phyloP scores from a whole-genome alignment of 2,329 filamentous ascomycete genomes.

The Calonectria multiphialidica region DNA sequence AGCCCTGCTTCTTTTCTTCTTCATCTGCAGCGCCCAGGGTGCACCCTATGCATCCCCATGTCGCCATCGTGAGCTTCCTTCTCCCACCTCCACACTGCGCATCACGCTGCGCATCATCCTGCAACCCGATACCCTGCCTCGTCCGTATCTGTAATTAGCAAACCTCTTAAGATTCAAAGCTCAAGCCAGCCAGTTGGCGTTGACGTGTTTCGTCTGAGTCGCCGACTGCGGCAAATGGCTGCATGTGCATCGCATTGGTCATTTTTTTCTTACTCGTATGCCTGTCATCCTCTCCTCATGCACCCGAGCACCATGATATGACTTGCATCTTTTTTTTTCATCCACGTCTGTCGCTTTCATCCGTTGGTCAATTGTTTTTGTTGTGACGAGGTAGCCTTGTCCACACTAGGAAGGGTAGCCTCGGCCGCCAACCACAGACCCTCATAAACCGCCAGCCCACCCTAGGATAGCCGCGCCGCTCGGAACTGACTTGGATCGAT shows the following conservation, averaged over 20 bases:
- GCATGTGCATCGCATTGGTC: slow-evolving; percentile 15
- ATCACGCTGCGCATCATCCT: not conserved
- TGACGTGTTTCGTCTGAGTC: slow-evolving; percentile 7
- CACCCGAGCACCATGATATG: slow-evolving; percentile 9
- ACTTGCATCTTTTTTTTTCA: slow-evolving; percentile 7
- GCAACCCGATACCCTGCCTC: not conserved
- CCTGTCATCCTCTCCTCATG: not conserved
- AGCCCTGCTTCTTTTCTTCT: not conserved
- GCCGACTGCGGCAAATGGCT: slow-evolving; percentile 8
- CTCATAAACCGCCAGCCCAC: slow-evolving; percentile 15
- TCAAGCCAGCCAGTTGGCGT: not conserved
- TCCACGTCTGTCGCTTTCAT: not conserved
- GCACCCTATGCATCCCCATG: not conserved
- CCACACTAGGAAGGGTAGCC: slow-evolving; percentile 7
- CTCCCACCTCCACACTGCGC: not conserved
- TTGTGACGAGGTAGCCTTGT: slow-evolving; percentile 17
- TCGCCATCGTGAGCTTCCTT: slow-evolving; percentile 3
- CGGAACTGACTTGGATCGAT: slow-evolving; percentile 10
- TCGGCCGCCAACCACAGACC: slow-evolving; percentile 14
- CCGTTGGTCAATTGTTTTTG: slow-evolving; percentile 10
- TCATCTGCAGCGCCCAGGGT: not conserved
- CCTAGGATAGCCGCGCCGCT: slow-evolving; percentile 16
- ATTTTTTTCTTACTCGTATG: not conserved
- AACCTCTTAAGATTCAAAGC: not conserved
- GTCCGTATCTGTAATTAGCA: slow-evolving; percentile 3